Conservation (phyloP, 306 rosid species). For the Neltuma alba region DNA sequence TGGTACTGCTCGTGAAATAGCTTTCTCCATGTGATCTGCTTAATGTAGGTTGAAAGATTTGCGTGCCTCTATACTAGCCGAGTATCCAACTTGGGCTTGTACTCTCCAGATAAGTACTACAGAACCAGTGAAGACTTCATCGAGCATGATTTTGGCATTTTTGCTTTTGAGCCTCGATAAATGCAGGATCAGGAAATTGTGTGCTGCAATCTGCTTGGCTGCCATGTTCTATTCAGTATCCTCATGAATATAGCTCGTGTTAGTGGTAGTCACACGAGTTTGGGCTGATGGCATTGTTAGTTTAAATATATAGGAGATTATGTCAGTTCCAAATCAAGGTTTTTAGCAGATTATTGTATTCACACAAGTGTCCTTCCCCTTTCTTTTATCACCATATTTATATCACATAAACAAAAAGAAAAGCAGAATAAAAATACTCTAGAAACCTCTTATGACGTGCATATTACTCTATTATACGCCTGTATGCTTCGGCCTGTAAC, state of each 20-base stretch:
- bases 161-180: constrained; percentile 44
- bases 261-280: not conserved
- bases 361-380: not conserved
- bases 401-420: not conserved
- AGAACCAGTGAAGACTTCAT: constrained; percentile 80
- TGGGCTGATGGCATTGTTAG: not conserved
- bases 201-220: not conserved
- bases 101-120: constrained; percentile 74
- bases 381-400: not conserved
- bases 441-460: not conserved
- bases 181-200: not conserved
- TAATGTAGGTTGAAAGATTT: constrained; percentile 70
- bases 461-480: not conserved
- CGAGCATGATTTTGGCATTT: constrained; percentile 67
- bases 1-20: not conserved
- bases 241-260: not conserved
- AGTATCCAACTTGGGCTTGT: constrained; percentile 68
- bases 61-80: constrained; percentile 82
- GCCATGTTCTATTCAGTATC: not conserved
- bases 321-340: not conserved
- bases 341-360: not conserved
- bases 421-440: not conserved
- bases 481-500: not conserved
- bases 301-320: not conserved
- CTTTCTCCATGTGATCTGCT: not conserved